These are phyloP conservation scores for Venturia oleaginea DNA, from an alignment of 2,329 filamentous ascomycete species.

Conservation along the genomic window DNA sequence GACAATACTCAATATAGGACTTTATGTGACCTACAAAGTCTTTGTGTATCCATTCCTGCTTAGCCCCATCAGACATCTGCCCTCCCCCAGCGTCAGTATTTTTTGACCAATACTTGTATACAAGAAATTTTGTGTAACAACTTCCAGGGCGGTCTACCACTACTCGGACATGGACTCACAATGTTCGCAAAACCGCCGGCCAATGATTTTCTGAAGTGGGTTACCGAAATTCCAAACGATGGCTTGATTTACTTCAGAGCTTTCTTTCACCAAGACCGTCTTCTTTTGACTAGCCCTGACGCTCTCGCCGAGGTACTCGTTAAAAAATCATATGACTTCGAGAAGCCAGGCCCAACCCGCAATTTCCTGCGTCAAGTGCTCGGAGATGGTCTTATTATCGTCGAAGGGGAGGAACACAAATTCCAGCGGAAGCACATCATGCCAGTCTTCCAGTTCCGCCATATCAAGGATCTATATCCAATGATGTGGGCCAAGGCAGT, in stretches of 20 bases:
- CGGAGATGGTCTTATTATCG: slow-evolving; percentile 42
- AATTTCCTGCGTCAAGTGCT: slow-evolving; percentile 40
- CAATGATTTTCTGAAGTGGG: slow-evolving; percentile 24
- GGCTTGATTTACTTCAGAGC: slow-evolving; percentile 32
- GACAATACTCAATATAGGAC: neutral
- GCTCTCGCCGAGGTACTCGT: slow-evolving; percentile 44
- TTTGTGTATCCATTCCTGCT: slow-evolving; percentile 17
- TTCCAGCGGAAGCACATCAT: slow-evolving; percentile 61
- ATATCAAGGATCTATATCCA: slow-evolving; percentile 76
- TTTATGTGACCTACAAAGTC: slow-evolving; percentile 7
- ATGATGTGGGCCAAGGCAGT: slow-evolving; percentile 72
- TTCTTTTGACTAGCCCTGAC: slow-evolving; percentile 31
- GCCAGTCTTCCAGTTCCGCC: slow-evolving; percentile 77
- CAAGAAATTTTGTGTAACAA: neutral
- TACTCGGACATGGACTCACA: slow-evolving; percentile 30
- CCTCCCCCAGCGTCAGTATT: slow-evolving; percentile 20
- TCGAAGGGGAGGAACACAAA: slow-evolving; percentile 42
- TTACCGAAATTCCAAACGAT: slow-evolving; percentile 31
- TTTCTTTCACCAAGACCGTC: slow-evolving; percentile 29
- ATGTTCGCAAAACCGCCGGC: slow-evolving; percentile 29
- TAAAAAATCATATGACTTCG: slow-evolving; percentile 44
- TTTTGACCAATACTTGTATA: neutral
- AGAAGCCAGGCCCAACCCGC: slow-evolving; percentile 38
- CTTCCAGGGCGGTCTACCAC: slow-evolving; percentile 14
- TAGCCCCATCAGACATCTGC: slow-evolving; percentile 32